Base-by-base conservation (phyloP, 768 basidiomycete genomes). In the Rhodotorula taiwanensis region DNA sequence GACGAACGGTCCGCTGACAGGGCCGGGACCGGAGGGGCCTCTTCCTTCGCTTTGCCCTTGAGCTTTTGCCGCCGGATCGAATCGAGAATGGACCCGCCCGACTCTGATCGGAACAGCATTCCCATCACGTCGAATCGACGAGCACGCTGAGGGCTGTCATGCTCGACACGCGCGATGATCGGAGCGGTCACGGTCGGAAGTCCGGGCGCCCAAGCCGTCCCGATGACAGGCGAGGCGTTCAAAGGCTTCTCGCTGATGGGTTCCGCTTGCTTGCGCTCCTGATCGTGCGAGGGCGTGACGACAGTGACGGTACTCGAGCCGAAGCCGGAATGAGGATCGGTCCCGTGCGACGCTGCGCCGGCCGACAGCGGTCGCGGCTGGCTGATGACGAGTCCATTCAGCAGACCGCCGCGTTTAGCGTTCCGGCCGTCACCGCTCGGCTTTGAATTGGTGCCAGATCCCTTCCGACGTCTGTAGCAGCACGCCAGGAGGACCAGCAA, bases 401-500 rank as follows among this genome's bases (percentile, higher is more conserved):
- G 36, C 36, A 39, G 36, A 9, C 36, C 36, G 36, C 10, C 16
- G 10, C 36, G 36, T 10, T 39, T 39, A 9, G 36, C 9, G 36
- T 16, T 39, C 36, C 36, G 36, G 10, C n/a, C n/a, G n/a, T 39
- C 16, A 16, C 36, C 16, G 36, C 36, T 39, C 36, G 36, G 16
- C 9, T 9, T 16, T 39, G 10, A 9, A 42, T 13, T 63, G 53
- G 9, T 55, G 28, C 30, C 45, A 44, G 28, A 49, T 44, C 25
- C 64, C 65, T 30, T 70, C 55, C 30, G 55, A 30, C 72, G 69
- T 30, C 76, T 60, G 11, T 68, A 28, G 62, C 75, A 75, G 70
- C 68, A 75, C 63, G 72, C 62, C 27, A 77, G 63, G 7, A 77
- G n/a, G 11, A 59, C 71, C 31, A 78, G 71, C 1, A 30, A 11